Percentiles rank a stretch among this genome's conserved stretches.
These are phyloP conservation scores for Exophiala sp. DNA, from an alignment of 2,329 filamentous ascomycete species.

Conservation along the genomic window DNA sequence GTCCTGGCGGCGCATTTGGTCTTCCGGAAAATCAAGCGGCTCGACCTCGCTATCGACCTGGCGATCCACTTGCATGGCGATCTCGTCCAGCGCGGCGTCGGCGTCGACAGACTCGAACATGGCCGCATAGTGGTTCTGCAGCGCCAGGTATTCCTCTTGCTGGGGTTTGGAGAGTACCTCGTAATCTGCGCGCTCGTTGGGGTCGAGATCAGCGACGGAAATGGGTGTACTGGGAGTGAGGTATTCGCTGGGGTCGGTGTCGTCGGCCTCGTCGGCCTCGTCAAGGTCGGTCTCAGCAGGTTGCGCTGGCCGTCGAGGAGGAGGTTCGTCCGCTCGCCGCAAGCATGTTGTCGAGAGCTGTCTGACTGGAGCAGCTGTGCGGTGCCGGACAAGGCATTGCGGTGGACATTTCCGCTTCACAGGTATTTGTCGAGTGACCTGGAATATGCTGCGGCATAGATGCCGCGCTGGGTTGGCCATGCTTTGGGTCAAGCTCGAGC, in stretches of 20 bases:
- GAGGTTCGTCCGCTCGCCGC: slow-evolving; percentile 12
- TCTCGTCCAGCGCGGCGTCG: slow-evolving; percentile 24
- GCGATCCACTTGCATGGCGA: slow-evolving; percentile 33
- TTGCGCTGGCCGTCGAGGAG: background rate
- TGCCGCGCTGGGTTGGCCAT: slow-evolving; percentile 29
- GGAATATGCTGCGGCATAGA: slow-evolving; percentile 24
- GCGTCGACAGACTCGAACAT: slow-evolving; percentile 19
- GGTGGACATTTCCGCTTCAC: slow-evolving; percentile 22
- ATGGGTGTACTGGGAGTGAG: slow-evolving; percentile 15
- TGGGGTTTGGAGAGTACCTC: slow-evolving; percentile 23
- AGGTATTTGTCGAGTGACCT: slow-evolving; percentile 18
- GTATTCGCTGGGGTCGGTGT: slow-evolving; percentile 15
- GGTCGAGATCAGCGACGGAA: slow-evolving; percentile 20
- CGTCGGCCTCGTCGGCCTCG: slow-evolving; percentile 4
- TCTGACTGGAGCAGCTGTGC: slow-evolving; percentile 11
- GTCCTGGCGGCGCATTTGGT: slow-evolving; percentile 13
- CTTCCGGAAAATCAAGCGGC: slow-evolving; percentile 18
- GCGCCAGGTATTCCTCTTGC: slow-evolving; percentile 17
- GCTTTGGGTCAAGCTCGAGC: background rate
- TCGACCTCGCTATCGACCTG: slow-evolving; percentile 32
- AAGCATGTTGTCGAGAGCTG: slow-evolving; percentile 18
- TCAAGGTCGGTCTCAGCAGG: slow-evolving; percentile 4
- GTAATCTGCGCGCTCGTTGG: slow-evolving; percentile 27
- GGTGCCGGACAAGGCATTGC: slow-evolving; percentile 9
- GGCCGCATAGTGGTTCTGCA: slow-evolving; percentile 26